phyloP scores from a whole-genome alignment of 345 rosid genomes.

The Eucalyptus rudis region DNA sequence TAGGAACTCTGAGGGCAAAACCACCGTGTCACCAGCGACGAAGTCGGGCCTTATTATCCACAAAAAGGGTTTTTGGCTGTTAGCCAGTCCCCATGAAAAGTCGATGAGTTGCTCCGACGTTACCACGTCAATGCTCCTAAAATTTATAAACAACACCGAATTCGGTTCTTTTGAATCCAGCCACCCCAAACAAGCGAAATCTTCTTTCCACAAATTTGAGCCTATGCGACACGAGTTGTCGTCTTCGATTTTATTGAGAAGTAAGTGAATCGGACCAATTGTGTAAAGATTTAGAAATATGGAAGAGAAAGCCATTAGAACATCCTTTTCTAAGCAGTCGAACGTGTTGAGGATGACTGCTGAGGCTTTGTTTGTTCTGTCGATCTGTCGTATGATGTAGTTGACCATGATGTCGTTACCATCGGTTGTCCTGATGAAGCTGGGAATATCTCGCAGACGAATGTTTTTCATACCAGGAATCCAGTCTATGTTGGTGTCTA shows the following conservation, averaged over 20 bases:
- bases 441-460: conserved; percentile 30
- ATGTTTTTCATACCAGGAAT: conserved; percentile 29
- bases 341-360: conserved; percentile 27
- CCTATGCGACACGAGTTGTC: background rate
- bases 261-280: conserved; percentile 2
- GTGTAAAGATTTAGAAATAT: background rate
- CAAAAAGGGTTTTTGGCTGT: background rate
- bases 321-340: conserved; percentile 13
- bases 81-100: conserved; percentile 10
- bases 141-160: conserved; percentile 4
- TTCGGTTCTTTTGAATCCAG: background rate
- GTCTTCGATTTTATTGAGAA: background rate
- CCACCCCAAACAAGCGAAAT: conserved; percentile 1
- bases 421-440: conserved; percentile 15
- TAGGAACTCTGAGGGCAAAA: background rate
- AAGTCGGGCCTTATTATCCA: conserved; percentile 4
- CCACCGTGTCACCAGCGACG: background rate
- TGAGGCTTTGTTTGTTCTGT: conserved; percentile 10
- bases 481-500: conserved; percentile 28
- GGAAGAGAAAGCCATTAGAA: background rate
- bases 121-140: conserved; percentile 1
- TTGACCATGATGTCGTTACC: conserved; percentile 13
- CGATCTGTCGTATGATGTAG: background rate
- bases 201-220: conserved; percentile 7
- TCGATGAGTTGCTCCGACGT: background rate